Base-by-base conservation (phyloP, 148 eudicot species). In the Rheum nobile region DNA sequence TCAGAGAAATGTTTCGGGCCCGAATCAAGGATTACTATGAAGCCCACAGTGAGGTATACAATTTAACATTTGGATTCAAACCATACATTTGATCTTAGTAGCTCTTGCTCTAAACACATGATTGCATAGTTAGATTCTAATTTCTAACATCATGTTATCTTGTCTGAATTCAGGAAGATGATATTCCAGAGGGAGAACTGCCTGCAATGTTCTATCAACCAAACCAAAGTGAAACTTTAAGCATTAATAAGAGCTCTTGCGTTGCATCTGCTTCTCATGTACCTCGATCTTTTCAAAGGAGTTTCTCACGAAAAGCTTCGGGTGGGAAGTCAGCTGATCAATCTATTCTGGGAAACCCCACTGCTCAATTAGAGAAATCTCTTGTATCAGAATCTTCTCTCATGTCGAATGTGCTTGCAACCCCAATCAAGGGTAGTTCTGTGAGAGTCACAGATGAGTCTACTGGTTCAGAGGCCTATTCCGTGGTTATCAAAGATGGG, bases 111-210 rank as follows among this genome's bases (percentile, higher is more conserved):
- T 12, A 1, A 14, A 0, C 24, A 8, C 12, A 13, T 26, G 6
- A 5, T 42, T 47, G 38, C 48, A 22, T 69, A 1, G 28, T 44
- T 14, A 21, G 26, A 39, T 5, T 32, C 0, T 21, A 9, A 37
- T 14, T 2, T n/a, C n/a, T 63, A 8, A 28, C 29, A 24, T 44
- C 14, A 26, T 10, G 9, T 50, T 26, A 2, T 54, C 61, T 16
- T 34, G 26, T 75, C 75, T 77, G 71, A 12, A 31, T 75, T 57
- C 80, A 93, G 97, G 88, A 77, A 31, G 93, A 79, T 80, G 92
- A 95, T 41, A 76, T 95, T 67, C 97, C 96, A 12, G 87, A 88
- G 76, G 98, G 76, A 67, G 71, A 74, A 75, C 80, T 95, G 14
- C 97, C 97, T 10, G 85, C 79, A 41, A 89, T 90, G 71, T 87